Evolutionary conservation across 345 rosid genomes (phyloP), one percentile per base, ranked within the genome.

Genomic region (Citrus australasica): DNA sequence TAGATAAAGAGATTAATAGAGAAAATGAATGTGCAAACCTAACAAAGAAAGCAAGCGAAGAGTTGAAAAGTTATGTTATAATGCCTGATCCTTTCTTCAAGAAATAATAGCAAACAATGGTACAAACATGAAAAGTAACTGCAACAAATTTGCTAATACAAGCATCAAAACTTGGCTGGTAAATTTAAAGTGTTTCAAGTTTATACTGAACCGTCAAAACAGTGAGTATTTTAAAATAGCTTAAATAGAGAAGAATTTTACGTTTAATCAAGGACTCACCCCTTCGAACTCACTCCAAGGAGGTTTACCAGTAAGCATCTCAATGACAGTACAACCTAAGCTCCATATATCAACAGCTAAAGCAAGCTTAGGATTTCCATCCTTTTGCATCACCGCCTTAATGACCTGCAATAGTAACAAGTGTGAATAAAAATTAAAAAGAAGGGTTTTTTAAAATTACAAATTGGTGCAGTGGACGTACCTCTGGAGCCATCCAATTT

Each of bases 401-500:
- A 92, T 86, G 75, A 92, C 78, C 96, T 92, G 88, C 72, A 84
- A 35, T 78, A 19, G 53, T 27, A 55, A 61, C 38, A 33, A 55
- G 71, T 65, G 35, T 53, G 60, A 68, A 75, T 37, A 64, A 56
- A 59, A 32, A 14, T 22, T n/a, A 71, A 8, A 51, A 64, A 61
- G 24, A 19, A 35, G 13, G 17, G 21, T 30, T 7, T 27, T 6
- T 40, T 35, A 5, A 51, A 22, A 72, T 22, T 46, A 69, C 58
- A 40, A 51, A 51, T 46, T 14, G 76, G 48, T 27, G 56, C 58
- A 67, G 40, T 40, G 60, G 40, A 75, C 33, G 22, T 85, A 92
- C 96, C 96, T 92, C 96, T 42, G 93, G 96, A 86, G 96, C 96
- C 96, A 92, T 87, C 96, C 96, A 92, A 82, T 87, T 82, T 10